Percentiles rank a stretch among this genome's conserved stretches.
phyloP scores from a whole-genome alignment of 2,329 filamentous ascomycete genomes.

The Fusarium graminum region DNA sequence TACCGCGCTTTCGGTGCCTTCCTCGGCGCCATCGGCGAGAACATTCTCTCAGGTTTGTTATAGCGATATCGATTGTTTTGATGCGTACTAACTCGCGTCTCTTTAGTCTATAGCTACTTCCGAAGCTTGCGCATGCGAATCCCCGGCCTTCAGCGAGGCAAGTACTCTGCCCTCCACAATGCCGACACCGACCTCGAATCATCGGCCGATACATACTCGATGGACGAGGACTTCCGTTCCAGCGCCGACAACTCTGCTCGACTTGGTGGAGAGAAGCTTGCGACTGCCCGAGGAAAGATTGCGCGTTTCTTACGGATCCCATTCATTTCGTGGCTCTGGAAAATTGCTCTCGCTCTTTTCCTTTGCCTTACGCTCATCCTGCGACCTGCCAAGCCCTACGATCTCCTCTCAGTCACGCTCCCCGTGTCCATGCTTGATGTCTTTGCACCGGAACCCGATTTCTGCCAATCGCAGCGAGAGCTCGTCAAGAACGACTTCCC shows the following conservation, averaged over 20 bases:
- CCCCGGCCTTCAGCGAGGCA: slow-evolving; percentile 35
- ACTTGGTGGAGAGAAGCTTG: slow-evolving; percentile 30
- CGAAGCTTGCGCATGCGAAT: slow-evolving; percentile 36
- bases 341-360: slow-evolving; percentile 38
- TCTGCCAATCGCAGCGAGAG: slow-evolving; percentile 45
- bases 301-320: slow-evolving; percentile 26
- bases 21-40: slow-evolving; percentile 34
- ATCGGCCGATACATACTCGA: slow-evolving; percentile 38
- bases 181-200: slow-evolving; percentile 38
- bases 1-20: slow-evolving; percentile 45
- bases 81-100: slow-evolving; percentile 12
- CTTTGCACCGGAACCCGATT: slow-evolving; percentile 46
- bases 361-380: slow-evolving; percentile 42
- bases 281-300: slow-evolving; percentile 14
- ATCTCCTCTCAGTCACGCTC: slow-evolving; percentile 51
- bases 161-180: slow-evolving; percentile 35
- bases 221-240: slow-evolving; percentile 36
- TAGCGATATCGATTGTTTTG: neutral
- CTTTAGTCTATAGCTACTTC: slow-evolving; percentile 34
- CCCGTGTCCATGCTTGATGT: slow-evolving; percentile 50
- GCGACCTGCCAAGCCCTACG: slow-evolving; percentile 51
- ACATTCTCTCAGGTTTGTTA: slow-evolving; percentile 34
- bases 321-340: slow-evolving; percentile 34
- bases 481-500: slow-evolving; percentile 49
- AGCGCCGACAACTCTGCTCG: slow-evolving; percentile 25